A percentile compares a stretch with the other conserved stretches of the same genome.
phyloP scores from a whole-genome alignment of 2,329 filamentous ascomycete species.

The Aureobasidium subglaciale region DNA sequence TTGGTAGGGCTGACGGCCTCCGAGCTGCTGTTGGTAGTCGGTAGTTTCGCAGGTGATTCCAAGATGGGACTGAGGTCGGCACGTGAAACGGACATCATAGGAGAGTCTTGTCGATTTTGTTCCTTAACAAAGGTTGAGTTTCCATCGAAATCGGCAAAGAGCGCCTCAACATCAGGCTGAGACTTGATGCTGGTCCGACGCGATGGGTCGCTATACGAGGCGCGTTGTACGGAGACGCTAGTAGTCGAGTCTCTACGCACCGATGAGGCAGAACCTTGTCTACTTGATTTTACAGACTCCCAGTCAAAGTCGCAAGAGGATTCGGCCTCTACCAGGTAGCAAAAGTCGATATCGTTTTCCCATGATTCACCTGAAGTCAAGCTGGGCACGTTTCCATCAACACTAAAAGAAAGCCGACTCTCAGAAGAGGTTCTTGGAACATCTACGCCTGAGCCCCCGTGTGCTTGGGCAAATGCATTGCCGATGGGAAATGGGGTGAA shows the following conservation, averaged over 20 bases:
- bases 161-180: background rate
- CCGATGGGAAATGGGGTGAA: slow-evolving; percentile 8
- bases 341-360: slow-evolving; percentile 58
- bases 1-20: background rate
- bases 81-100: background rate
- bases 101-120: slow-evolving; percentile 6
- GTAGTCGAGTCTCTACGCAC: slow-evolving; percentile 15
- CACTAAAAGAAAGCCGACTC: slow-evolving; percentile 4
- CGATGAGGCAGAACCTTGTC: slow-evolving; percentile 12
- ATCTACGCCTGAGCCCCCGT: background rate
- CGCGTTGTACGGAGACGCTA: background rate
- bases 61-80: slow-evolving; percentile 6
- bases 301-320: slow-evolving; percentile 56
- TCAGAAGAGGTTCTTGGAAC: slow-evolving; percentile 6
- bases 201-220: background rate
- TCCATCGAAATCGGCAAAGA: slow-evolving; percentile 15
- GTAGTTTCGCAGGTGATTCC: slow-evolving; percentile 1
- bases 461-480: slow-evolving; percentile 12
- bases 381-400: slow-evolving; percentile 17
- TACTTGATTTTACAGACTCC: slow-evolving; percentile 28
- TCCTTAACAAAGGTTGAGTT: slow-evolving; percentile 1
- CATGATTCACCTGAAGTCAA: slow-evolving; percentile 40
- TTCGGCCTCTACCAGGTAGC: slow-evolving; percentile 54
- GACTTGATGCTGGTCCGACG: slow-evolving; percentile 9
- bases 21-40: background rate